These are phyloP conservation scores for Magnaporthiopsis incrustans DNA, from an alignment of 2,329 filamentous ascomycete species.

Conservation along the genomic window DNA sequence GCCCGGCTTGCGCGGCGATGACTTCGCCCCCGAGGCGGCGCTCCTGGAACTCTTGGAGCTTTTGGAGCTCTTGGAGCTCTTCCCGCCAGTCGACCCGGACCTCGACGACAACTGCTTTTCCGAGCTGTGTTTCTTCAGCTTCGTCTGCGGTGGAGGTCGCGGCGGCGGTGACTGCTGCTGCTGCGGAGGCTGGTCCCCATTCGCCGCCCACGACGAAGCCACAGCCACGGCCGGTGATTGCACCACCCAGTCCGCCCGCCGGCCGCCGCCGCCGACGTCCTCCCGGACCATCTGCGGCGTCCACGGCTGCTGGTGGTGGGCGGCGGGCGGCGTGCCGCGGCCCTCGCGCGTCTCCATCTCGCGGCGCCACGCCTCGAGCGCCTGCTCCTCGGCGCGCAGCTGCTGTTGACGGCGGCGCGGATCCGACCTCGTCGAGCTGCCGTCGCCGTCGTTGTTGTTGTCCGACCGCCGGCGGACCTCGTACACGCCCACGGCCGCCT, in stretches of 20 bases:
- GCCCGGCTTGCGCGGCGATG: neutral
- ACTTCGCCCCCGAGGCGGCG: neutral
- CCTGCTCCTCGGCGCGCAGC: neutral
- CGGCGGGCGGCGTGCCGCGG: neutral
- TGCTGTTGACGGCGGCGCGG: too few relatives aligned
- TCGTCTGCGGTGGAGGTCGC: too few relatives aligned
- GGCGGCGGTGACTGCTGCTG: neutral
- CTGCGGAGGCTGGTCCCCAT: neutral
- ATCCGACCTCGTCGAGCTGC: neutral
- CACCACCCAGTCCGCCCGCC: neutral
- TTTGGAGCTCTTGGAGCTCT: neutral
- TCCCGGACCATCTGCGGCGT: conserved; percentile 1
- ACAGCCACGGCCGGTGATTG: neutral
- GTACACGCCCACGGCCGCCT: conserved; percentile 8
- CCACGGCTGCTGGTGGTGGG: neutral
- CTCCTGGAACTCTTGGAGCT: neutral
- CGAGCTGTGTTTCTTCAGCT: too few relatives aligned
- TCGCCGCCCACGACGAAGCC: neutral
- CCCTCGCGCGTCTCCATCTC: neutral
- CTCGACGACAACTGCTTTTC: neutral
- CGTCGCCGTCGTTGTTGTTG: neutral
- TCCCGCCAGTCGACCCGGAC: neutral
- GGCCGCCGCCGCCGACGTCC: neutral
- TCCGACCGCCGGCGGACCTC: conserved; percentile 7
- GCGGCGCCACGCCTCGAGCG: neutral